A percentile compares a stretch with the other conserved stretches of the same genome.
Evolutionary conservation across 805 yeast species (phyloP).

Genomic region (Pichia cephalocereana): DNA sequence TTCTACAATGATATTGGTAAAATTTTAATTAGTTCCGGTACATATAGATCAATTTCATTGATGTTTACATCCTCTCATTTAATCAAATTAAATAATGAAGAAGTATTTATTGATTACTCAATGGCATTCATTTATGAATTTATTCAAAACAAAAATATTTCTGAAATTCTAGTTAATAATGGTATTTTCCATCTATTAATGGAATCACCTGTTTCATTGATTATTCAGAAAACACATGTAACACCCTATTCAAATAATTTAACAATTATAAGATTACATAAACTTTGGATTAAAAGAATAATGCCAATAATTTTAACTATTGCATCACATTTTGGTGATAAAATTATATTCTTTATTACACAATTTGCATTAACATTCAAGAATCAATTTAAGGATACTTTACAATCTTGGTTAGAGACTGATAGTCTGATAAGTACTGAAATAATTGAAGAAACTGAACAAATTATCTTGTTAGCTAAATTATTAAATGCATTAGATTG

Average conservation of each 20-base stretch:
- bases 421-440: constrained; percentile 42
- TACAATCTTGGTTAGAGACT: constrained; percentile 52
- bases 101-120: constrained; percentile 62
- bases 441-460: constrained; percentile 54
- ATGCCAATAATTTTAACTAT: constrained; percentile 57
- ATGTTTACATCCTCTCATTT: constrained; percentile 62
- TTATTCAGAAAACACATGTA: constrained; percentile 58
- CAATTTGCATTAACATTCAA: constrained; percentile 54
- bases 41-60: constrained; percentile 52
- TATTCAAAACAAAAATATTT: constrained; percentile 50
- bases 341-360: constrained; percentile 55
- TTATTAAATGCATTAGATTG: constrained; percentile 45
- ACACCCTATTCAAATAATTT: constrained; percentile 32
- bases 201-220: constrained; percentile 64
- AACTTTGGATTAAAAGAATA: constrained; percentile 81
- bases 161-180: constrained; percentile 51
- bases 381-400: constrained; percentile 54
- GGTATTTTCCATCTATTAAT: constrained; percentile 62
- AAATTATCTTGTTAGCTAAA: constrained; percentile 55
- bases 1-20: constrained; percentile 43
- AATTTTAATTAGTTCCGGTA: constrained; percentile 46
- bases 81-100: constrained; percentile 51
- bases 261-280: constrained; percentile 35
- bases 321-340: constrained; percentile 53
- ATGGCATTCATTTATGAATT: constrained; percentile 63